Conservation (phyloP, 2,329 filamentous ascomycete species). For the Aspergillus spinulosporus region DNA sequence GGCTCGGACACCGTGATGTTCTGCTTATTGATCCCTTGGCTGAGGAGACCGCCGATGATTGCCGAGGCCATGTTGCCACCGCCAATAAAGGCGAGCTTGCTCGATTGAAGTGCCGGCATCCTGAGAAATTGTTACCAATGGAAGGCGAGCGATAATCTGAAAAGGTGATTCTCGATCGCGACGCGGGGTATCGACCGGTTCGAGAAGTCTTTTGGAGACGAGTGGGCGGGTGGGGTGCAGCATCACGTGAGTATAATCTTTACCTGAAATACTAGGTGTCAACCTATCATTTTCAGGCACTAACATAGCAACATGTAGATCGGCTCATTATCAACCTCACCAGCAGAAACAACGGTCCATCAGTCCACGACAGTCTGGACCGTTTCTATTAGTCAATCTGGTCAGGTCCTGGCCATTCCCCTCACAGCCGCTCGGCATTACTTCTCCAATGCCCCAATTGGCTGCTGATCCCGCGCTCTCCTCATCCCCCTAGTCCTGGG, state of each 20-base stretch:
- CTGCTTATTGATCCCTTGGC: constrained; percentile 29
- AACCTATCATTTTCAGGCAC: not conserved
- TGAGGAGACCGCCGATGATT: constrained; percentile 35
- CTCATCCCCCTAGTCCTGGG: not conserved
- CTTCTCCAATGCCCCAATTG: not conserved
- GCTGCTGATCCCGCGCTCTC: not conserved
- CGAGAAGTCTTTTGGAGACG: not conserved
- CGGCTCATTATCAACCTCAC: not conserved
- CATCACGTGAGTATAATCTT: not conserved
- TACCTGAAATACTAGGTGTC: not conserved
- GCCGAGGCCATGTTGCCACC: constrained; percentile 41
- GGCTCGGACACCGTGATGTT: constrained; percentile 39
- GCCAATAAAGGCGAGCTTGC: constrained; percentile 39
- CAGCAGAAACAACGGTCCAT: not conserved
- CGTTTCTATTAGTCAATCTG: not conserved
- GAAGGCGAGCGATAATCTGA: not conserved
- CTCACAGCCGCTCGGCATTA: not conserved
- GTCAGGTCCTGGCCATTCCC: not conserved
- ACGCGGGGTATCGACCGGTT: not conserved
- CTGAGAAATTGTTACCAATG: no score
- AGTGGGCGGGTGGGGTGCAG: not conserved
- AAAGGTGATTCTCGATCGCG: not conserved
- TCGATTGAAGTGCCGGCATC: constrained; percentile 30
- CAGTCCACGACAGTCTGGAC: not conserved
- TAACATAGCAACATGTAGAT: not conserved